phyloP scores from a whole-genome alignment of 495 filamentous ascomycete species.

The Oidiodendron maius region DNA sequence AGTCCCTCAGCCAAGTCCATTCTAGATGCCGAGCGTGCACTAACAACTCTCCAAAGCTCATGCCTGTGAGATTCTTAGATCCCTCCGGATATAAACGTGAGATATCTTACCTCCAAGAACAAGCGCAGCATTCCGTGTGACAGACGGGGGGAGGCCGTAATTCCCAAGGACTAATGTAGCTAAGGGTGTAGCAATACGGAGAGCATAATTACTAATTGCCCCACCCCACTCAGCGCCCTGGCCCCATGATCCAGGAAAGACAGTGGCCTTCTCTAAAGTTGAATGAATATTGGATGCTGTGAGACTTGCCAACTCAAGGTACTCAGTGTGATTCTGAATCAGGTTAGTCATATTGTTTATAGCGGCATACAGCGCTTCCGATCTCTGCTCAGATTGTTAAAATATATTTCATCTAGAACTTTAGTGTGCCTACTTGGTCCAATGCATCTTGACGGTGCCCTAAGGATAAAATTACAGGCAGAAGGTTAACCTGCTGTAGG shows the following conservation, averaged over 20 bases:
- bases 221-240: constrained; percentile 2
- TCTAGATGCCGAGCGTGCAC: background rate
- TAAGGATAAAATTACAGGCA: background rate
- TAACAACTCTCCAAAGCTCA: background rate
- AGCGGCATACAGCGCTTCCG: background rate
- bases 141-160: constrained; percentile 11
- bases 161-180: constrained; percentile 12
- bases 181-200: constrained; percentile 1
- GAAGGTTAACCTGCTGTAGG: background rate
- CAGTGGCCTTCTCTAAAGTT: constrained; percentile 11
- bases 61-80: background rate
- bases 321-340: constrained; percentile 11
- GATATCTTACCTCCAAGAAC: constrained; percentile 12
- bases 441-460: constrained; percentile 7
- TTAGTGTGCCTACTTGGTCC: background rate
- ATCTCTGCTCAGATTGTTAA: constrained; percentile 1
- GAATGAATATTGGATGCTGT: constrained; percentile 8
- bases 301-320: constrained; percentile 13
- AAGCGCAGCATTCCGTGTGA: constrained; percentile 12
- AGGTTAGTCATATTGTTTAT: constrained; percentile 14
- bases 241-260: constrained; percentile 1
- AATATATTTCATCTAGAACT: background rate
- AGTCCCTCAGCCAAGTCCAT: background rate
- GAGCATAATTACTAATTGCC: constrained; percentile 3
- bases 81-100: background rate